Conservation (phyloP, 352 stramenopile species). For the Globisporangium iwayamae region DNA sequence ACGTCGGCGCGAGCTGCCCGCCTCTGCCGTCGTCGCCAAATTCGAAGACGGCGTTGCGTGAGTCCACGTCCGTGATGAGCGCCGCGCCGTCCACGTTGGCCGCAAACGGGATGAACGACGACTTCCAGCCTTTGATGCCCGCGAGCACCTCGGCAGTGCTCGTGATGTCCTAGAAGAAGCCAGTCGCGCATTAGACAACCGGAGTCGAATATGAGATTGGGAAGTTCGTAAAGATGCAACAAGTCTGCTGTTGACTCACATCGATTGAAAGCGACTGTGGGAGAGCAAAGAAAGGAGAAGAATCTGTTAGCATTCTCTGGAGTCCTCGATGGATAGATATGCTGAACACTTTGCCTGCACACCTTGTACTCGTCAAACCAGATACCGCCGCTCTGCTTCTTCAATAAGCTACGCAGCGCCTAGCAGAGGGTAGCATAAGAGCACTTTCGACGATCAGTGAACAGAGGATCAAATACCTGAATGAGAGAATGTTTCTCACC, state of each 20-base stretch:
- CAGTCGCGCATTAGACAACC: neutral
- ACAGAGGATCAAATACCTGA: neutral
- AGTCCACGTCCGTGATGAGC: conserved; percentile 49
- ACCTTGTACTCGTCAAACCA: conserved; percentile 86
- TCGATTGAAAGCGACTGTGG: conserved; percentile 53
- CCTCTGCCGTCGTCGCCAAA: conserved; percentile 66
- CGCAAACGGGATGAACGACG: conserved; percentile 68
- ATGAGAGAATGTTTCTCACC: conserved; percentile 17
- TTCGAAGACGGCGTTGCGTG: conserved; percentile 62
- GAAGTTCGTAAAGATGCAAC: neutral
- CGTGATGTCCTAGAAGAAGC: conserved; percentile 48
- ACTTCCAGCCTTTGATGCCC: conserved; percentile 49
- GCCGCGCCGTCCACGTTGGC: conserved; percentile 61
- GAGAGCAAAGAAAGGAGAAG: neutral
- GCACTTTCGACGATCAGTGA: neutral
- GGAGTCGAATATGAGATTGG: neutral
- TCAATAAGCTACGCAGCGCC: conserved; percentile 58
- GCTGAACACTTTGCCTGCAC: neutral
- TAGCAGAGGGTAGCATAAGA: conserved; percentile 13
- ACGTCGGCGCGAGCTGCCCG: conserved; percentile 39
- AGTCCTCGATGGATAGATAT: no score
- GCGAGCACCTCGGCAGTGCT: conserved; percentile 42
- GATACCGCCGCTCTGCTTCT: conserved; percentile 73
- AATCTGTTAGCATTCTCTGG: no score
- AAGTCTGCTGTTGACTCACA: conserved; percentile 21